Evolutionary conservation across 345 rosid species (phyloP), one percentile per base, ranked within the genome.

Genomic region (Mercurialis annua): DNA sequence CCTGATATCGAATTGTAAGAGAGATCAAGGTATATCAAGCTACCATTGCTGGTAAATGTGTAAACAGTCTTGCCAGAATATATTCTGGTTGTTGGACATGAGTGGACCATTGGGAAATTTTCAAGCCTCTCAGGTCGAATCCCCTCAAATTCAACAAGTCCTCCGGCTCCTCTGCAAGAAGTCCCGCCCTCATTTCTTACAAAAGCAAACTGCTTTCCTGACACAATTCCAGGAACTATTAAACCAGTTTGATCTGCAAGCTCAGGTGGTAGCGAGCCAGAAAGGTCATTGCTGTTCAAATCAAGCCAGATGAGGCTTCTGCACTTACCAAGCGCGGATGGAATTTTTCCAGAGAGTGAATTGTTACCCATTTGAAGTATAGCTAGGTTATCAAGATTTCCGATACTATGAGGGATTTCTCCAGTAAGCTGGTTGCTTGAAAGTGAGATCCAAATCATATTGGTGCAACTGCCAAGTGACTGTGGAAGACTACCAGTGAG

Each of bases 141-240:
- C 38, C 97, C 98, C 73, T 87, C 89, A 49, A 90, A 90, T 72
- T 93, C 98, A 11, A 90, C 88, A 31, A 93, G 73, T n/a, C 98
- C 98, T 1, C 98, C 98, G 21, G 98, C 98, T 64, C 98, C 98
- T 72, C 98, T 80, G 60, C 98, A 93, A 27, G 91, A 81, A 10
- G 98, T 90, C 21, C 98, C 98, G 0, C 97, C 98, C 79, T 93
- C 98, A 47, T 93, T 93, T 77, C 98, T 85, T 66, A 93, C 94
- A 69, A 93, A 93, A 14, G 80, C 96, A 81, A 93, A 93, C 65
- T 86, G 90, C 82, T 90, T 90, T 69, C 98, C 98, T 0, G 98
- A 85, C 44, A 88, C 96, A 75, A 71, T 76, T 48, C 97, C 98
- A 0, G 97, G 94, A 79, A 77, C 79, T 6, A 89, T 83, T 21